phyloP scores from a whole-genome alignment of 495 filamentous ascomycete species.

The Annulohypoxylon bovei region DNA sequence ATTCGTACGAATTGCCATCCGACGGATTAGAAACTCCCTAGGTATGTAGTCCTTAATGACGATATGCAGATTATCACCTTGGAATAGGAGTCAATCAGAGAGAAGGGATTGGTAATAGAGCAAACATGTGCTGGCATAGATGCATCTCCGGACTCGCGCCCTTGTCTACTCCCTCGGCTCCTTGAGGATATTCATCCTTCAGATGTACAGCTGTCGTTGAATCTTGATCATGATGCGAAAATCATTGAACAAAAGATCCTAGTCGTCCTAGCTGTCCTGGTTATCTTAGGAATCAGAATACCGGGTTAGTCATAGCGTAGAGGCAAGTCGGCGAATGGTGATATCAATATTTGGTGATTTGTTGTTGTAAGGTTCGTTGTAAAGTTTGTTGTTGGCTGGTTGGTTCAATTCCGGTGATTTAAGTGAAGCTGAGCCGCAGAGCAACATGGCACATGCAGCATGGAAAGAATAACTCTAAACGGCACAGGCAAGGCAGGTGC shows the following conservation, averaged over 20 bases:
- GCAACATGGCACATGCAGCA: not conserved
- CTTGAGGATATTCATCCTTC: conserved; percentile 22
- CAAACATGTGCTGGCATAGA: not conserved
- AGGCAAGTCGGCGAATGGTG: not conserved
- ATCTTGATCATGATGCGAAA: not conserved
- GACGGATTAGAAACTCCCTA: not conserved
- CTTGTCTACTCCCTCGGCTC: not conserved
- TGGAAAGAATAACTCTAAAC: not conserved
- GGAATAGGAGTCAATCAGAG: not conserved
- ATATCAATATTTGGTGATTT: not conserved
- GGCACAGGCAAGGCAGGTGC: not conserved
- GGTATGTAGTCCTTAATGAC: not conserved
- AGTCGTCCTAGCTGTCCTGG: too few relatives aligned
- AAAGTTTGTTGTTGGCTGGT: not conserved
- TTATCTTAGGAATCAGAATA: conserved; percentile 15
- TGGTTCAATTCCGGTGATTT: not conserved
- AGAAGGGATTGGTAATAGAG: conserved; percentile 5
- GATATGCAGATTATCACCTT: not conserved
- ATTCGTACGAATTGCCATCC: not conserved
- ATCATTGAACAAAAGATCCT: conserved; percentile 11
- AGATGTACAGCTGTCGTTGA: not conserved
- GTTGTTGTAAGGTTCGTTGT: not conserved
- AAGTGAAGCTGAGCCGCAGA: conserved; percentile 12
- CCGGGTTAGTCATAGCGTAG: not conserved
- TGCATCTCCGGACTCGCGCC: not conserved